These are phyloP conservation scores for Pythium folliculosum DNA, from an alignment of 352 stramenopile genomes.

Conservation along the genomic window DNA sequence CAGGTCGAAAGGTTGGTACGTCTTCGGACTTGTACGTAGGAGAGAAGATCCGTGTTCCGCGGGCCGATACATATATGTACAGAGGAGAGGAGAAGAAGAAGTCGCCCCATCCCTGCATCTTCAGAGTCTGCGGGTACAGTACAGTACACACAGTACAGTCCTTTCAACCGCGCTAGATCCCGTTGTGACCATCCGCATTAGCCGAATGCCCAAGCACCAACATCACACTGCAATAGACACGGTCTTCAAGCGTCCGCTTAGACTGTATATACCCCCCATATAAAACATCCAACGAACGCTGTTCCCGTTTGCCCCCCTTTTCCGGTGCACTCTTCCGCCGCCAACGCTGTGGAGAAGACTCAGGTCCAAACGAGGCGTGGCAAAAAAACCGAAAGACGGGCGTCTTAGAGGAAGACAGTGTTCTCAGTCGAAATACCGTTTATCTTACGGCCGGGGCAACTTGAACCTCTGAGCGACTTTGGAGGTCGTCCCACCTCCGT, in stretches of 20 bases:
- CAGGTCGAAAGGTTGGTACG: background rate
- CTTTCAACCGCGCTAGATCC: background rate
- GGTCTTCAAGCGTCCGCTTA: background rate
- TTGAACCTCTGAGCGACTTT: background rate
- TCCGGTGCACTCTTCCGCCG: background rate
- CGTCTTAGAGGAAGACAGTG: background rate
- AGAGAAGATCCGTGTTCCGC: background rate
- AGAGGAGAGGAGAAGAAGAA: background rate
- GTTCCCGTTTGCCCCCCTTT: background rate
- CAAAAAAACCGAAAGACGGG: too few species aligned
- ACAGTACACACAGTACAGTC: background rate
- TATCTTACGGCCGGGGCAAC: background rate
- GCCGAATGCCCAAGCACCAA: background rate
- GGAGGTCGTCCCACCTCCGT: background rate
- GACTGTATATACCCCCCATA: background rate
- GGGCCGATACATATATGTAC: background rate
- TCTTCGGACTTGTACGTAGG: too few species aligned
- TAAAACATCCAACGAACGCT: background rate
- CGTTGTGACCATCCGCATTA: background rate
- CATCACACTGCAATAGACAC: too few species aligned
- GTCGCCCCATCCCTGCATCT: background rate
- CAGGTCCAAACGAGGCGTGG: too few species aligned
- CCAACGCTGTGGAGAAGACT: background rate
- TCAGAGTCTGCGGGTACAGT: background rate
- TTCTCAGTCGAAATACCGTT: background rate